A percentile compares a stretch with the other conserved stretches of the same genome.
Evolutionary conservation across 768 basidiomycete species (phyloP).

Genomic region (Boletus eberwhitei): DNA sequence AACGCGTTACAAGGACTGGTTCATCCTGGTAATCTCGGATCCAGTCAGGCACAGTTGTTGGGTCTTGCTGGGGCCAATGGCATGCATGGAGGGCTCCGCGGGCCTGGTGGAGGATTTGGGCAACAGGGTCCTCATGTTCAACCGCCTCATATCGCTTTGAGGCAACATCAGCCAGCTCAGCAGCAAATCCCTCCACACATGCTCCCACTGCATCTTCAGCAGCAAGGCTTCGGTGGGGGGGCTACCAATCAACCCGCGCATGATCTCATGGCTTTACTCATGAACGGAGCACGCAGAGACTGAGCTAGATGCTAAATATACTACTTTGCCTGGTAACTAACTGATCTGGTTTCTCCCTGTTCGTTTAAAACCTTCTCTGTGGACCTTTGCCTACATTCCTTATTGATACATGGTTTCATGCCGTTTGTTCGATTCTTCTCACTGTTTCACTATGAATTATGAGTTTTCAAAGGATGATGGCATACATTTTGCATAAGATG

Average conservation of each 20-base stretch:
- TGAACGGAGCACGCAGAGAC: constrained; percentile 69
- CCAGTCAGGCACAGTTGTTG: constrained; percentile 46
- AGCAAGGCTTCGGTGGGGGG: constrained; percentile 47
- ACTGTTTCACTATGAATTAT: constrained; percentile 28
- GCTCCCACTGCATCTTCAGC: constrained; percentile 58
- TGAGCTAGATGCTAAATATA: constrained; percentile 35
- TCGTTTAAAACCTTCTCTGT: constrained; percentile 10
- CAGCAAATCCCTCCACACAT: constrained; percentile 56
- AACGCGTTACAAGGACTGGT: constrained; percentile 52
- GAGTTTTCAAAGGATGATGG: constrained; percentile 11
- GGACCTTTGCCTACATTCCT: constrained; percentile 30
- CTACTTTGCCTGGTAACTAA: constrained; percentile 7
- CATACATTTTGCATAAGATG: neutral
- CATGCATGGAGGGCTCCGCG: constrained; percentile 44
- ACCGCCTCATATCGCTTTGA: constrained; percentile 29
- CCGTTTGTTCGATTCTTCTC: constrained; percentile 18
- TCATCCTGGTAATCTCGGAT: constrained; percentile 52
- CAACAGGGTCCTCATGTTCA: constrained; percentile 33
- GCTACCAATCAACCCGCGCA: constrained; percentile 57
- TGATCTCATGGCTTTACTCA: constrained; percentile 80
- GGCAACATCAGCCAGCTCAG: constrained; percentile 36
- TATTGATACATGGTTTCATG: constrained; percentile 33
- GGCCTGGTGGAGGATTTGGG: constrained; percentile 41
- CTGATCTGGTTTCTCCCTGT: constrained; percentile 11
- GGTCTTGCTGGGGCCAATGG: constrained; percentile 44